Evolutionary conservation across 441 rosid genomes (phyloP), one percentile per base, ranked within the genome.

Genomic region (Erodium moschatum): DNA sequence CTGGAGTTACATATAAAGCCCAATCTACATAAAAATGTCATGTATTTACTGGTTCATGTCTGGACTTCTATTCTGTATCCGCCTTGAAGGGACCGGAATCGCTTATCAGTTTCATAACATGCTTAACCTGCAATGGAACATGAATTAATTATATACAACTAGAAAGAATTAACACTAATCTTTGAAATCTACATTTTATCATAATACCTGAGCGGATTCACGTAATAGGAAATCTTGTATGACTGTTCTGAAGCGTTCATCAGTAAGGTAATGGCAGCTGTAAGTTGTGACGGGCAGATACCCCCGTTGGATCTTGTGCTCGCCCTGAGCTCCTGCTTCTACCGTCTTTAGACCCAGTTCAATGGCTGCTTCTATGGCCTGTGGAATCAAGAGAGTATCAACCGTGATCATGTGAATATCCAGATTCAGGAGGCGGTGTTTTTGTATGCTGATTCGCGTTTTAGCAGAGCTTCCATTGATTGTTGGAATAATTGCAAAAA

Each of bases 291-390:
- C 96, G 0, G 98, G 98, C 52, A 90, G 74, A 81, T 89, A 90
- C 54, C 98, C 98, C 0, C 98, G 88, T 73, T 89, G 96, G 69
- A 93, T 87, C 81, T 93, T 93, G 71, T 93, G 98, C 80, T 93
- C 98, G 7, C 98, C 98, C 74, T 93, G 98, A 67, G 98, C 98
- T 76, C 98, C 97, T 4, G 98, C 98, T 80, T 93, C 98, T 20
- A 93, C 98, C 0, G 96, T 80, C 58, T 73, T 81, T 18, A 91
- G 80, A 75, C 85, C 76, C 68, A 89, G 87, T 73, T 91, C 96
- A 33, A 91, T 89, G 1, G 92, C 97, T 64, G 94, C 97, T 83
- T 91, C 97, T 54, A 91, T 91, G 64, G 96, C 97, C 97, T 91
- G 79, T 16, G 11, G 64, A 15, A 67, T 54, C 69, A 75, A 63